These are phyloP conservation scores for Westerdykella ornata DNA, from an alignment of 2,329 filamentous ascomycete species.

Conservation along the genomic window DNA sequence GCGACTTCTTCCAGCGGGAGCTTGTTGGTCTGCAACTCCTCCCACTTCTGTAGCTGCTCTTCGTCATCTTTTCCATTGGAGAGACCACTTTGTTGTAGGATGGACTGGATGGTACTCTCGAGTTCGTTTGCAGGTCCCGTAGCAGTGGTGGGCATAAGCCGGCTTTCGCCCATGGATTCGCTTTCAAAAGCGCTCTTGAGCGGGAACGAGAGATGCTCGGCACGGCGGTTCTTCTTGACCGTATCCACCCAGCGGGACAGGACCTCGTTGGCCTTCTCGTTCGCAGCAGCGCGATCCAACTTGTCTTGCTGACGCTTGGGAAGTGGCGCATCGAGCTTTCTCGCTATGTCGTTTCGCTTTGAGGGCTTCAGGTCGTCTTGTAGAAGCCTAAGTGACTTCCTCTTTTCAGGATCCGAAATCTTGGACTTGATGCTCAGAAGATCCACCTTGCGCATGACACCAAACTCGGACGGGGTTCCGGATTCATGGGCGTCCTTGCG, in stretches of 20 bases:
- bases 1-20: conserved; percentile 66
- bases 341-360: conserved; percentile 50
- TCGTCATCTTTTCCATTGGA: conserved; percentile 54
- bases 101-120: conserved; percentile 77
- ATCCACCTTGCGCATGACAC: conserved; percentile 60
- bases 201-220: conserved; percentile 85
- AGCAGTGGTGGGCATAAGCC: conserved; percentile 53
- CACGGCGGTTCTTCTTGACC: conserved; percentile 85
- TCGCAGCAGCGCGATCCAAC: conserved; percentile 73
- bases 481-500: conserved; percentile 50
- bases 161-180: conserved; percentile 55
- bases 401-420: conserved; percentile 66
- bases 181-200: conserved; percentile 61
- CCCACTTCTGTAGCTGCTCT: conserved; percentile 60
- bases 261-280: conserved; percentile 85
- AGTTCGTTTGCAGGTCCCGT: conserved; percentile 69
- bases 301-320: conserved; percentile 81
- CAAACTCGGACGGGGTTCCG: conserved; percentile 55
- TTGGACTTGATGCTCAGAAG: conserved; percentile 68
- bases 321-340: conserved; percentile 75
- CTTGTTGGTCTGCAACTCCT: conserved; percentile 64
- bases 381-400: conserved; percentile 71
- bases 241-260: conserved; percentile 89
- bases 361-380: conserved; percentile 56
- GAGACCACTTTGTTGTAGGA: conserved; percentile 83